Base-by-base conservation (phyloP, 495 filamentous ascomycete genomes). In the Talaromyces trachyspermus region DNA sequence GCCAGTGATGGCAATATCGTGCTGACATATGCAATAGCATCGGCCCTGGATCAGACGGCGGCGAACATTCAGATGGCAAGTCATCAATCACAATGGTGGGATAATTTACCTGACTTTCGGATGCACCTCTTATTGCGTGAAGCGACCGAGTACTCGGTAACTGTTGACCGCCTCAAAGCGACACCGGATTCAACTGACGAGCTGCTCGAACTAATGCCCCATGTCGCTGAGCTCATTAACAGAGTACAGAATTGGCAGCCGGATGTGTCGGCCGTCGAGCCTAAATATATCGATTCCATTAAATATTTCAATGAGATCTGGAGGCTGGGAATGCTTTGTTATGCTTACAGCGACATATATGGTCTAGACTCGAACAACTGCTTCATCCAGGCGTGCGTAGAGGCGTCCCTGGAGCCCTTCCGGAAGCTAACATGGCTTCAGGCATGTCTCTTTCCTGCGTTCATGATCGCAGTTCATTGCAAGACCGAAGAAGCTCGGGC, bases 311-410 rank as follows among this genome's bases (percentile, higher is more conserved):
- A 30, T 17, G 30, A 37, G 1, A 17, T 51, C 17, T 51, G 49
- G 49, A 19, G 49, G 27, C 30, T 14, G 15, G 49, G 49, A 26
- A 39, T 51, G 43, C 49, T 46, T 2, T 51, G 49, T 23, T 51
- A 27, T 24, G 18, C 39, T 6, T 39, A 51, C 19, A 39, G 22
- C 24, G 49, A 51, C 10, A 20, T 51, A 7, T 51, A 41, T 23
- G 27, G 12, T 15, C 23, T 46, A 17, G 30, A 22, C 12, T 17
- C 30, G 32, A 2, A 20, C 7, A 3, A 49, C 20, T 5, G 2
- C 4, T 10, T 9, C 11, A 49, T 49, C 9, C 47, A 49, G 18
- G 3, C 8, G 24, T 42, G 35, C 14, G 47, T 49, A 1, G 38
- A 30, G 47, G 15, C 37, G 10, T 30, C 37, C 5, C 2, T 49